phyloP scores from a whole-genome alignment of 106 monocot species.

The Iris macrosiphon region DNA sequence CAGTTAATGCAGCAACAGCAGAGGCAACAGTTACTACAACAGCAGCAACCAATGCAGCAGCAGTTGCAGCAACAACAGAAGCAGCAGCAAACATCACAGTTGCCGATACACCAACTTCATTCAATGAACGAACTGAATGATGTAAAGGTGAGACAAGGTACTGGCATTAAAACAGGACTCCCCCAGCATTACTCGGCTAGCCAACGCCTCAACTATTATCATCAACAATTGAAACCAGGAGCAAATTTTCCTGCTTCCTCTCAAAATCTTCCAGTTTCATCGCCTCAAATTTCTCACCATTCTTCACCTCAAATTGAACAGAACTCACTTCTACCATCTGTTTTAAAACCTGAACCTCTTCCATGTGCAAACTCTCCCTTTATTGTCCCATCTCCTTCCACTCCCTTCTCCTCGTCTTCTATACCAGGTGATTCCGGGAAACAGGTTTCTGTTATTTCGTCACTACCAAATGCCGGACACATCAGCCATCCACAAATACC shows the following conservation, averaged over 20 bases:
- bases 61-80: slow-evolving; percentile 28
- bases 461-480: slow-evolving; percentile 30
- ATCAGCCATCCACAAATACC: slow-evolving; percentile 20
- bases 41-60: slow-evolving; percentile 29
- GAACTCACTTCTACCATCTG: slow-evolving; percentile 42
- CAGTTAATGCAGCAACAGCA: slow-evolving; percentile 45
- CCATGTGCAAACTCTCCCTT: slow-evolving; percentile 69
- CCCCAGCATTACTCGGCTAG: slow-evolving; percentile 41
- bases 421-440: slow-evolving; percentile 74
- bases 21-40: slow-evolving; percentile 32
- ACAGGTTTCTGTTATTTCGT: slow-evolving; percentile 31
- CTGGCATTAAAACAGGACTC: slow-evolving; percentile 54
- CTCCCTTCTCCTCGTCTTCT: slow-evolving; percentile 71
- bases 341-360: slow-evolving; percentile 58
- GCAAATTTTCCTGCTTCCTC: slow-evolving; percentile 69
- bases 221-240: slow-evolving; percentile 56
- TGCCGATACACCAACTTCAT: slow-evolving; percentile 44
- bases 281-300: slow-evolving; percentile 91
- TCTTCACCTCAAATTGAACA: slow-evolving; percentile 93
- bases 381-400: slow-evolving; percentile 71
- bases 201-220: slow-evolving; percentile 49
- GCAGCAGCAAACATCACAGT: slow-evolving; percentile 42
- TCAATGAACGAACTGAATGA: slow-evolving; percentile 71
- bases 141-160: slow-evolving; percentile 53
- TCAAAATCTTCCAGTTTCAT: slow-evolving; percentile 72